Evolutionary conservation across 306 rosid genomes (phyloP), one percentile per base, ranked within the genome.

Genomic region (peach (Prunus persica)): DNA sequence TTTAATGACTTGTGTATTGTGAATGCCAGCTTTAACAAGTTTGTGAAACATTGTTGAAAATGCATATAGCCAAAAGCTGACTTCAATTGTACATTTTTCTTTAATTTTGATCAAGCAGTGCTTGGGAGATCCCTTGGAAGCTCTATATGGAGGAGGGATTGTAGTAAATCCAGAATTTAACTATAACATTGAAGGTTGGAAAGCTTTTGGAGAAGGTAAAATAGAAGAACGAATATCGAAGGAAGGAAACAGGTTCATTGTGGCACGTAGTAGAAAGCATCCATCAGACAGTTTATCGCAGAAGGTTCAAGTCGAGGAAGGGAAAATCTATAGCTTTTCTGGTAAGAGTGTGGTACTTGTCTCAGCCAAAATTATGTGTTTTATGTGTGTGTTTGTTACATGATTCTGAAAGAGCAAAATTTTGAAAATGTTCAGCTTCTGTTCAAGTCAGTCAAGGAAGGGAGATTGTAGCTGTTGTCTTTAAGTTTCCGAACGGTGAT

Each of bases 141-240:
- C 88, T 79, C 84, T 79, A 18, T 83, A 91, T 81, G 91, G 90
- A 76, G 98, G 98, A 41, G 98, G 98, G 51, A 77, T 91, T 34
- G 84, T 93, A 73, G 86, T 83, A n/a, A 93, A 93, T 61, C 92
- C 98, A 76, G 90, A 81, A 69, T 88, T 91, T 77, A 88, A 88
- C 16, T 45, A 88, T 46, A 80, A 80, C 71, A 76, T 74, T 61
- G 76, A 88, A 25, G 88, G 93, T n/a, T 91, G 98, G 97, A 77
- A 45, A 52, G 81, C 76, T 4, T 80, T 80, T 80, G 92, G 97
- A 77, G 76, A 80, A 14, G 97, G 88, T 64, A 61, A 77, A n/a
- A 77, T 91, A 5, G 82, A 82, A 73, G 86, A 80, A 78, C 52
- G 88, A 25, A 14, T 70, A 56, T 84, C 88, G 10, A 86, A 84